Conservation (phyloP, 2,329 filamentous ascomycete genomes). For the Acarospora socialis region DNA sequence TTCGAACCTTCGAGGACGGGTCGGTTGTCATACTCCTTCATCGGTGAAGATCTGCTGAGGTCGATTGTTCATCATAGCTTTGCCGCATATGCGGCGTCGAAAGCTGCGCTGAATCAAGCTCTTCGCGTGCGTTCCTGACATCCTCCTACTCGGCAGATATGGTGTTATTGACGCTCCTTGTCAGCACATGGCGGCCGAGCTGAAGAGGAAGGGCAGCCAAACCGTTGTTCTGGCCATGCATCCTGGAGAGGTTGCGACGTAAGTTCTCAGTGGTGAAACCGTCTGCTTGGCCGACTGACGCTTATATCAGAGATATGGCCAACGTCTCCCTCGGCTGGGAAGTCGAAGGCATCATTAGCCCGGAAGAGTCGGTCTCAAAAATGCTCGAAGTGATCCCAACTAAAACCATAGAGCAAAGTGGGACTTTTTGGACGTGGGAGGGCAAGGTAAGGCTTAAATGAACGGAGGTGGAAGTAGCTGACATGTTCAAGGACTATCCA, state of each 20-base stretch:
- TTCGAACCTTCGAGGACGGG: slow-evolving; percentile 42
- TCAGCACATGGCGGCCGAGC: slow-evolving; percentile 40
- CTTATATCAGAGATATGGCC: slow-evolving; percentile 34
- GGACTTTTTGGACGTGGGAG: slow-evolving; percentile 44
- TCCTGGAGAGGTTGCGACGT: slow-evolving; percentile 43
- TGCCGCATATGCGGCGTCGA: slow-evolving; percentile 42
- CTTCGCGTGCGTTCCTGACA: slow-evolving; percentile 22
- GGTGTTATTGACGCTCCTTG: background rate
- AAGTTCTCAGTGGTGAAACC: slow-evolving; percentile 10
- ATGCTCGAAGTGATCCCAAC: slow-evolving; percentile 39
- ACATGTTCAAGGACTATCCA: no score
- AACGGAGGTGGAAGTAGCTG: slow-evolving; percentile 6
- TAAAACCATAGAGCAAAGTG: slow-evolving; percentile 34
- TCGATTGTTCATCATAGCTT: no score
- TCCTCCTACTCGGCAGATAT: background rate
- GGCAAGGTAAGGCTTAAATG: slow-evolving; percentile 33
- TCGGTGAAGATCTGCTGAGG: slow-evolving; percentile 6
- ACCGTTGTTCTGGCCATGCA: slow-evolving; percentile 41
- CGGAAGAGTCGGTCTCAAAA: slow-evolving; percentile 34
- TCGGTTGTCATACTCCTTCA: no score
- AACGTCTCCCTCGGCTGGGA: slow-evolving; percentile 38
- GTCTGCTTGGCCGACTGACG: slow-evolving; percentile 2
- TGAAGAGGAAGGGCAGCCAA: slow-evolving; percentile 34
- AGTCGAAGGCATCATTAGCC: slow-evolving; percentile 37
- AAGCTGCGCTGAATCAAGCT: slow-evolving; percentile 43